Base-by-base conservation (phyloP, 1,284 basidiomycete genomes). In the Chondrostereum purpureum region DNA sequence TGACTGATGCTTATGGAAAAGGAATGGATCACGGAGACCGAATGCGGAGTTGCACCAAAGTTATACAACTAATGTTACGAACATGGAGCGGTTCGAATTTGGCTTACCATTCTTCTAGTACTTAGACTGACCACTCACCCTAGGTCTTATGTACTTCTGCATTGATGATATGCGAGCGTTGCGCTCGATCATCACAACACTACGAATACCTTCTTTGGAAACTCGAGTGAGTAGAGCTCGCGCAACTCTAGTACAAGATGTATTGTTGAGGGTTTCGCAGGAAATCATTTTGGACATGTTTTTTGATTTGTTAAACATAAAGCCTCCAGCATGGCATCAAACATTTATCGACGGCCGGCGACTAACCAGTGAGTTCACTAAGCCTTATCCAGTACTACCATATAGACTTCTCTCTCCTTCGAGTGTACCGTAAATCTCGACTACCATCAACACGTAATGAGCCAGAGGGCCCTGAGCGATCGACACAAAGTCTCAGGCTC, bases 211-310 rank as follows among this genome's bases (percentile, higher is more conserved):
- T 3, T 88, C 89, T 1, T 68, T 88, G 14, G 85, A 92, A 42
- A 87, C 90, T 44, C 76, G 92, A 61, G 92, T 93, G 60, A 53
- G 77, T 59, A 12, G 21, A 40, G 31, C 37, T 46, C 48, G 27
- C 12, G 17, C 40, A 4, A 21, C 10, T 39, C 16, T n/a, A n/a
- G n/a, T n/a, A n/a, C n/a, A n/a, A n/a, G n/a, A n/a, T n/a, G n/a
- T n/a, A n/a, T n/a, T n/a, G n/a, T n/a, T n/a, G n/a, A n/a, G n/a
- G n/a, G n/a, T n/a, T n/a, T n/a, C 44, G 3, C 58, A 95, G 92
- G 92, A 95, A 68, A 79, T 92, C 18, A 73, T 98, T 22, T 70
- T 99, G 23, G 90, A 97, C 56, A 86, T 96, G 77, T 89, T 99
- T 56, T 95, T 95, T 59, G 86, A 91, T 52, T 73, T 95, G n/a